Base-by-base conservation (phyloP, 306 rosid genomes). In the Glycine soja region DNA sequence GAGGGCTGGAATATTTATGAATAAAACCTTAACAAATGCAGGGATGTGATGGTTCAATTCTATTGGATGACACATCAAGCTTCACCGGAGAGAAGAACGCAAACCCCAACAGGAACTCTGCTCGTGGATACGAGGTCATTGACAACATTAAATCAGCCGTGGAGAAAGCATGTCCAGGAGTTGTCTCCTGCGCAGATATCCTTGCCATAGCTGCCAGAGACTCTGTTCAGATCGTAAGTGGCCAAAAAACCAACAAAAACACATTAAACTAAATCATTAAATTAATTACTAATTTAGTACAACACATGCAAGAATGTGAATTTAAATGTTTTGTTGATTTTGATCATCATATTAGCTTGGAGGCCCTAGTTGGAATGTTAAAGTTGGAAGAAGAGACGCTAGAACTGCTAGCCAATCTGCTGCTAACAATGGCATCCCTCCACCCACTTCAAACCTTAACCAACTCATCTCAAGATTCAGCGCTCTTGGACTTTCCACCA, bases 1-100 rank as follows among this genome's bases (percentile, higher is more conserved):
- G 38, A 34, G 3, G 38, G 38, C 38, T 4, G 38, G 30, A 24
- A 38, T 38, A 38, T 30, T 72, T 46, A 77, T 3, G 14, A 54
- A 34, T 43, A 56, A 34, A 11, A 0, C 4, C 12, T 68, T 4
- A 24, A 19, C n/a, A 11, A 42, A 15, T 75, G 65, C 38, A 91
- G 99, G 99, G 99, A 18, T 95, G 99, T 16, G 99, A 95, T 61
- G 97, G 97, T 3, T 95, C 97, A 2, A 63, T 95, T 80, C 88
- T 95, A 68, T 84, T 95, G 0, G 99, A 95, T 40, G 99, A 95
- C 74, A 90, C 97, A 1, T 84, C 95, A 46, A 95, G 52, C 77
- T 91, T 95, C 74, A 90, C 79, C 0, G 99, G 97, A 6, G 99
- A 95, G 89, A 95, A 95, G 81, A 95, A 85, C 3, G 97, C 97